Evolutionary conservation across 495 filamentous ascomycete species (phyloP), one percentile per base, ranked within the genome.

Genomic region (Talaromyces liani): DNA sequence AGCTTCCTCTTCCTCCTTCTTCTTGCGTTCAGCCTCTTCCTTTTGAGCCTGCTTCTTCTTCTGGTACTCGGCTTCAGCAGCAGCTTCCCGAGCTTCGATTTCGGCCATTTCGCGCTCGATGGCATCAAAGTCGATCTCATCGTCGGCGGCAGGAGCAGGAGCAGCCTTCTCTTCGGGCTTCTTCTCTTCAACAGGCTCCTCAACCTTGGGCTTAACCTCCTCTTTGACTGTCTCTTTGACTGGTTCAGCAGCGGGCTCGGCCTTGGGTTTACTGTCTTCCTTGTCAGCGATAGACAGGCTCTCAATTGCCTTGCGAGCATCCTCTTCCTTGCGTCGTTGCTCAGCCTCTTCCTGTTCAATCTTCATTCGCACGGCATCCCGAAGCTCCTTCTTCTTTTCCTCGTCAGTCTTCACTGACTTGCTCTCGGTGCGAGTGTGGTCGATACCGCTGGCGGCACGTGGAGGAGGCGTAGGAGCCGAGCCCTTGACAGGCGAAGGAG

Each of bases 351-450:
- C 82, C 24, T 81, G 77, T 66, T 84, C 79, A 58, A 84, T 83
- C 71, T 86, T 86, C 58, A 79, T 79, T 61, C 85, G 84, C 64
- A 91, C 85, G 20, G 85, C 82, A 24, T 88, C 87, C 67, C 84
- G 82, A 75, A 90, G 79, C 60, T 88, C 87, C 58, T 83, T 81
- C 70, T 86, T 84, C 71, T 83, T 88, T 71, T 93, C 88, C 67
- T 88, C 87, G 41, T 84, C 82, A 2, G 86, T 86, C 80, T 88
- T 89, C 24, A 72, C 71, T 16, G 71, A 76, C 71, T 85, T 83
- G 69, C 82, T 89, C 51, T 88, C 85, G 4, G 82, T 72, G 12
- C 85, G 80, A 60, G 73, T 69, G 67, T 88, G 87, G 31, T 86
- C 85, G n/a, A 78, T 69, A 54, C 73, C 74, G 70, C 82, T 84